phyloP scores from a whole-genome alignment of 352 stramenopile species.

The Phytophthora fragariaefolia region DNA sequence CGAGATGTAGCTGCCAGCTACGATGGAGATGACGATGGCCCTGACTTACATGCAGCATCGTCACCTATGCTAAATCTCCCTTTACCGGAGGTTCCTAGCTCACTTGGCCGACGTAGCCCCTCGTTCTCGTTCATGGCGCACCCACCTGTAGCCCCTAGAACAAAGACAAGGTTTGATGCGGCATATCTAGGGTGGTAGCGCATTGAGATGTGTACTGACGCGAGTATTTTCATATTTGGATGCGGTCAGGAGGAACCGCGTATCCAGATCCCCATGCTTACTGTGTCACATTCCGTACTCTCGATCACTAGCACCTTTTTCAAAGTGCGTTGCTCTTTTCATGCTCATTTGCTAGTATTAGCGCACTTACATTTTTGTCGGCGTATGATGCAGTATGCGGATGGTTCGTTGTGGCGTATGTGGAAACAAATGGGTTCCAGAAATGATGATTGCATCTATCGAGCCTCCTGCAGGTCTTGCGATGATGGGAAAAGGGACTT shows the following conservation, averaged over 20 bases:
- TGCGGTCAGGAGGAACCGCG: conserved; percentile 45
- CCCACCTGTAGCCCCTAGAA: conserved; percentile 31
- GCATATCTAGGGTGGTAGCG: neutral
- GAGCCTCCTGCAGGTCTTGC: conserved; percentile 81
- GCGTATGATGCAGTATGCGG: conserved; percentile 84
- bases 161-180: conserved; percentile 38
- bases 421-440: conserved; percentile 98
- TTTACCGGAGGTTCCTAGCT: conserved; percentile 42
- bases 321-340: conserved; percentile 69
- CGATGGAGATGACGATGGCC: conserved; percentile 50
- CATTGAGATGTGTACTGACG: conserved; percentile 1
- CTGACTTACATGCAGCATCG: conserved; percentile 33
- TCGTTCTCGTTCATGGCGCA: conserved; percentile 46
- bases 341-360: neutral
- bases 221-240: conserved; percentile 3
- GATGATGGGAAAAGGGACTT: conserved; percentile 92
- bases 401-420: conserved; percentile 97
- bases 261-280: conserved; percentile 87
- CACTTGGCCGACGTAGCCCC: conserved; percentile 52
- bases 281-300: conserved; percentile 98
- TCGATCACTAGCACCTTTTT: conserved; percentile 94
- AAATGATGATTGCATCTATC: conserved; percentile 94
- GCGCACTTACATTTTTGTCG: neutral
- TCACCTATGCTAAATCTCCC: conserved; percentile 45
- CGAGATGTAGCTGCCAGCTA: conserved; percentile 51